phyloP scores from a whole-genome alignment of 1,284 basidiomycete species.

The Dichomitus squalens region DNA sequence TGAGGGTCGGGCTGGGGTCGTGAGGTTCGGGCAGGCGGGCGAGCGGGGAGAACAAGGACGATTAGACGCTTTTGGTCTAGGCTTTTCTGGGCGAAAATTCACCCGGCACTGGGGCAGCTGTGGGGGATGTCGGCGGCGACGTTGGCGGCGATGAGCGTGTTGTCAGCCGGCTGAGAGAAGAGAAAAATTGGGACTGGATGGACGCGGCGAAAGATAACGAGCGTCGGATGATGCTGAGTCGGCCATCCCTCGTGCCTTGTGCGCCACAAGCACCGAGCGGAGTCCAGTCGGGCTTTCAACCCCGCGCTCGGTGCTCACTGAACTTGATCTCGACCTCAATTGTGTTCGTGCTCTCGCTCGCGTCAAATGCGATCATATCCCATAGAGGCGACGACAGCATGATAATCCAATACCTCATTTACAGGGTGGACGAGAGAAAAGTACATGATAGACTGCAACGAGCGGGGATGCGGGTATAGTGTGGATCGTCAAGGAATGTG shows the following conservation, averaged over 20 bases:
- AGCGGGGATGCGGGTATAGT: not conserved
- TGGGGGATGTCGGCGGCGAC: slow-evolving; percentile 10
- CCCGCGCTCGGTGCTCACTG: not conserved
- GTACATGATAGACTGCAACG: not conserved
- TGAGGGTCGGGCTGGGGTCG: slow-evolving; percentile 28
- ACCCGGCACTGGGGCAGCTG: slow-evolving; percentile 7
- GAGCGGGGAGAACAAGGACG: slow-evolving; percentile 27
- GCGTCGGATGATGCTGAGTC: slow-evolving; percentile 31
- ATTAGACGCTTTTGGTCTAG: slow-evolving; percentile 24
- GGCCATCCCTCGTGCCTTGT: slow-evolving; percentile 19
- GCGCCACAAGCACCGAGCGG: slow-evolving; percentile 27
- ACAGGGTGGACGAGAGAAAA: not conserved
- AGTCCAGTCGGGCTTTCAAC: slow-evolving; percentile 28
- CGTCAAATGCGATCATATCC: too few relatives aligned
- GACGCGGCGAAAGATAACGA: slow-evolving; percentile 35
- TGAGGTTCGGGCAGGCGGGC: slow-evolving; percentile 27
- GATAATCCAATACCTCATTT: not conserved
- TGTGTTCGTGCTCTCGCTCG: not conserved
- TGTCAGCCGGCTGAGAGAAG: slow-evolving; percentile 35
- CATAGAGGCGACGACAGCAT: not conserved
- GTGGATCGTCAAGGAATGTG: too few relatives aligned
- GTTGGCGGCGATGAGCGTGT: slow-evolving; percentile 19
- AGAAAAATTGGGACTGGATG: slow-evolving; percentile 35
- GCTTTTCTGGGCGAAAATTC: slow-evolving; percentile 21
- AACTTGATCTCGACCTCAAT: not conserved